Evolutionary conservation across 129 eudicot genomes (phyloP), one percentile per base, ranked within the genome.

Genomic region (Flaveria sonorensis): DNA sequence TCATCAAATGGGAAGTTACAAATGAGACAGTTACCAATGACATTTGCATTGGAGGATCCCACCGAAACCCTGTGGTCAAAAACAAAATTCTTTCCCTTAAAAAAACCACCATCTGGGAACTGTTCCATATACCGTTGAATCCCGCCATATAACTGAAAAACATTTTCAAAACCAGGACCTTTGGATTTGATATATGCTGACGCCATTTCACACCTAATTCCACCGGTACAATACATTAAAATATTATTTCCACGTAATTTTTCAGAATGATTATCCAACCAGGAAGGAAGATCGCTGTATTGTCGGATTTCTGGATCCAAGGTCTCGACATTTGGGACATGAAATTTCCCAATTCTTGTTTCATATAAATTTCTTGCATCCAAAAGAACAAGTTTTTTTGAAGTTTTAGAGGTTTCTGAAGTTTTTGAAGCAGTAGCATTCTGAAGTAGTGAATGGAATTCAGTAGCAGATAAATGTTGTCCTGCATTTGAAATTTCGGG

Each of bases 181-280:
- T 94, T 94, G 7, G 98, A 94, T 74, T 87, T 87, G 71, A 94
- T 87, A 83, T 94, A 94, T 9, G 97, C 96, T 14, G 98, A 94
- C 12, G 98, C 98, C 97, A 91, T 89, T 80, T 94, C 99, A 80
- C 97, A 94, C 81, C 99, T 86, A 64, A 94, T 94, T 83, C 99
- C 99, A 68, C 99, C 99, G 0, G 99, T 94, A 74, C 99, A 94
- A 82, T 94, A 94, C 98, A 94, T 89, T 56, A 94, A 85, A 23
- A 94, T 83, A 21, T 74, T 40, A 47, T 85, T 94, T 10, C 97
- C 98, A 61, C 86, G 83, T 87, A 91, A 73, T 69, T 82, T 71
- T 83, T 94, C 96, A 0, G 93, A 73, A 39, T 91, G 87, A 59
- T 73, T 42, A 80, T 94, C 98, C 42, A 94, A 83, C 98, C 98